These are phyloP conservation scores for Kluyveromyces sp. DNA, from an alignment of 1,139 yeast genomes.

Conservation along the genomic window DNA sequence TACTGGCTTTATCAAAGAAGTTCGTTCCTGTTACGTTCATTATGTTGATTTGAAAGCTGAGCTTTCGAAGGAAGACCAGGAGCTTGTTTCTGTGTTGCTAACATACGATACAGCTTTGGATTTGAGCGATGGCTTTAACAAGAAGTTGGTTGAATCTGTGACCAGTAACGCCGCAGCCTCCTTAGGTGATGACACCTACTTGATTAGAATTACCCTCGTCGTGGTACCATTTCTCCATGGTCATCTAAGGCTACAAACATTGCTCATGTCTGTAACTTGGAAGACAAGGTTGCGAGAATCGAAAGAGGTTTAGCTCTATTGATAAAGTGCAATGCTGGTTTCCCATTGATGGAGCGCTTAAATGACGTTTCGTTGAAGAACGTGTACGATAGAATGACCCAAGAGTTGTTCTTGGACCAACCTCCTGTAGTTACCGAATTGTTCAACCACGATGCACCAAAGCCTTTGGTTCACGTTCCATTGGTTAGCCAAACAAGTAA, in stretches of 20 bases:
- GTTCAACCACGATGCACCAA: constrained; percentile 73
- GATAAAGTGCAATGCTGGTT: constrained; percentile 60
- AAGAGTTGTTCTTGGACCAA: constrained; percentile 47
- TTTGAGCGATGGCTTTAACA: constrained; percentile 40
- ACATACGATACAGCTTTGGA: constrained; percentile 70
- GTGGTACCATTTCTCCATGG: constrained; percentile 99
- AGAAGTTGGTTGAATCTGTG: constrained; percentile 41
- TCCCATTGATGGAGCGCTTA: constrained; percentile 51
- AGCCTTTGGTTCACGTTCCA: constrained; percentile 76
- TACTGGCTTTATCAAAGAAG: constrained; percentile 49
- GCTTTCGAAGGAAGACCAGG: constrained; percentile 33
- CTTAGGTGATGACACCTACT: constrained; percentile 45
- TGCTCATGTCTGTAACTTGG: constrained; percentile 79
- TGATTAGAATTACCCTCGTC: constrained; percentile 75
- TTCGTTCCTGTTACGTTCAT: constrained; percentile 74
- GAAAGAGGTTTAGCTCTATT: constrained; percentile 84
- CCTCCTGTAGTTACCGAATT: constrained; percentile 63
- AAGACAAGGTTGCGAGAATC: constrained; percentile 62
- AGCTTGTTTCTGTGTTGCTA: constrained; percentile 55
- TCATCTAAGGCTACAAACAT: constrained; percentile 97
- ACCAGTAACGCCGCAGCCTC: constrained; percentile 19
- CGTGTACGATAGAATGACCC: constrained; percentile 94
- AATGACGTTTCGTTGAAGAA: constrained; percentile 52
- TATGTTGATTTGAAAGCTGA: constrained; percentile 53
- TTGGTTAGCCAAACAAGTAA: constrained; percentile 32